Base-by-base conservation (phyloP, 73 alveolate species). In the Tetrahymena malaccensis region DNA sequence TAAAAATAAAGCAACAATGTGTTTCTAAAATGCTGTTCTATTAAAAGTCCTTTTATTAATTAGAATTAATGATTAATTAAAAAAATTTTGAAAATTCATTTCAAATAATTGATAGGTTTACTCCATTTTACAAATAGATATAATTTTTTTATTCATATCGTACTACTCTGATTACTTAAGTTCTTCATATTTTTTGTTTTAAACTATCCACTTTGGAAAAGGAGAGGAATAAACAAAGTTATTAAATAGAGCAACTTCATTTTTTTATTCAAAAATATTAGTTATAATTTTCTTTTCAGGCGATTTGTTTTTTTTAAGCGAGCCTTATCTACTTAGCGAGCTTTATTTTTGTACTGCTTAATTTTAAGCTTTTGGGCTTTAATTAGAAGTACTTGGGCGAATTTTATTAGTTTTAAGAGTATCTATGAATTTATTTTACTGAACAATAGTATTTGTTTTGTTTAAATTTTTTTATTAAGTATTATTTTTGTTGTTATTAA, bases 81-180 rank as follows among this genome's bases (percentile, higher is more conserved):
- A n/a, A 70, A 70, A 27, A 5, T 31, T 8, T 25, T 31, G 21
- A 3, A 70, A 27, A 12, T 22, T n/a, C 10, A 25, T 25, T 27
- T 27, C 0, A 35, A 35, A 35, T n/a, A n/a, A n/a, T n/a, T 4
- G 43, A 70, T 22, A 31, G 1, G 19, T 22, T 22, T 70, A 70
- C 89, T 95, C 97, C 27, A 93, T 95, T 40, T 95, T 57, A 58
- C 97, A 95, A 15, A 95, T 95, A 55, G 97, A 95, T 13, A 95
- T 94, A 33, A 95, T 95, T 89, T 95, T 95, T 56, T 85, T 85
- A 44, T 56, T 93, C 34, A 89, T 85, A 50, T 95, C 95, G 43
- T 85, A 95, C 83, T 95, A 50, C 43, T 93, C 94, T 94, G 93
- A 94, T 55, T 35, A 85, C 44, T 94, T 70, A 25, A 70, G 31